These are phyloP conservation scores for Botrytis fragariae DNA, from an alignment of 2,329 filamentous ascomycete genomes.

Conservation along the genomic window DNA sequence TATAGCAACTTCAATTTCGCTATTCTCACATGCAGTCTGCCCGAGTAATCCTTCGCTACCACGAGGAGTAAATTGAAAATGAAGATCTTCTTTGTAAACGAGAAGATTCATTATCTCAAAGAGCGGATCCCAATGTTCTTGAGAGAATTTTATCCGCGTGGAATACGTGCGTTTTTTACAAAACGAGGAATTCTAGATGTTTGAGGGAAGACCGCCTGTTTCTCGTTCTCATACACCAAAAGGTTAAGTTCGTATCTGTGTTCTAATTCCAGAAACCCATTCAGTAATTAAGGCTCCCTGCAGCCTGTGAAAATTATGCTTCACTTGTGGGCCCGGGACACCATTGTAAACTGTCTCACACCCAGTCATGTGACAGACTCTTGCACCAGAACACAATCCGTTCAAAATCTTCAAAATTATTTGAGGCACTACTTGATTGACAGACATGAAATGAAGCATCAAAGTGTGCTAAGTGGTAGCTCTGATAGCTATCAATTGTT, in stretches of 20 bases:
- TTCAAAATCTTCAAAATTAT: not conserved
- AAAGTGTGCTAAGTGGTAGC: not conserved
- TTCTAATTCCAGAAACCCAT: not conserved
- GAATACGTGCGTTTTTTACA: too few relatives aligned
- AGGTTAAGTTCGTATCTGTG: not conserved
- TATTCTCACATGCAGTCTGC: slow-evolving; percentile 5
- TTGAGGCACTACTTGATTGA: not conserved
- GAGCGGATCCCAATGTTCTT: not conserved
- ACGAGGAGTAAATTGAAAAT: not conserved
- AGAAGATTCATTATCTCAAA: not conserved
- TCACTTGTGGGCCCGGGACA: too few relatives aligned
- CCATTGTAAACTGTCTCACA: not conserved
- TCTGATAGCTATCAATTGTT: not conserved
- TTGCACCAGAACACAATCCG: not conserved
- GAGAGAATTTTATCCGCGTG: not conserved
- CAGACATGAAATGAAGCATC: not conserved
- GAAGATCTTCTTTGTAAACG: not conserved
- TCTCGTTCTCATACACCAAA: not conserved
- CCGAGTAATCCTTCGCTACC: not conserved
- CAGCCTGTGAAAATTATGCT: not conserved
- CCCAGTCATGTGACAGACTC: not conserved
- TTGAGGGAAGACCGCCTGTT: not conserved
- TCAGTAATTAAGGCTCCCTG: not conserved
- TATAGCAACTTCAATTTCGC: slow-evolving; percentile 9
- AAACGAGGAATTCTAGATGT: not conserved